Conservation (phyloP, 805 yeast genomes). For the Candida peoriensis region DNA sequence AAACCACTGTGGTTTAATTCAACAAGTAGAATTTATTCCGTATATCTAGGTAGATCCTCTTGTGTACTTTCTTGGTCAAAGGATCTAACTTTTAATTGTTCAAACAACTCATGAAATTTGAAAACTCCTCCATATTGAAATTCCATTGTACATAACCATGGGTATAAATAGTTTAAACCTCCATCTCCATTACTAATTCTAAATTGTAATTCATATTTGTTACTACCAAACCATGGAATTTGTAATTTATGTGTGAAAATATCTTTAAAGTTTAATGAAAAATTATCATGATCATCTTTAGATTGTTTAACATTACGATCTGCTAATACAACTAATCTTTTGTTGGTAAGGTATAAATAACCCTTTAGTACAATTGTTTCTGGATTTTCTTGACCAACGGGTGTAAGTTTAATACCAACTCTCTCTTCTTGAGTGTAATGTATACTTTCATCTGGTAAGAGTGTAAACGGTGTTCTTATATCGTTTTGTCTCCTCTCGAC, state of each 20-base stretch:
- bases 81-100: conserved; percentile 28
- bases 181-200: conserved; percentile 28
- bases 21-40: too few species aligned
- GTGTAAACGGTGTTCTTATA: conserved; percentile 18
- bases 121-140: conserved; percentile 47
- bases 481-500: conserved; percentile 16
- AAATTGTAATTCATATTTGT: conserved; percentile 41
- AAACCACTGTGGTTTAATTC: too few species aligned
- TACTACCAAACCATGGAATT: conserved; percentile 52
- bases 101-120: conserved; percentile 33
- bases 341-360: conserved; percentile 35
- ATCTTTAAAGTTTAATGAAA: conserved; percentile 32
- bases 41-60: conserved; percentile 42
- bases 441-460: conserved; percentile 22
- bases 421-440: conserved; percentile 15
- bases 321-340: conserved; percentile 34
- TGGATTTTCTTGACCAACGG: conserved; percentile 19
- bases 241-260: conserved; percentile 32
- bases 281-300: conserved; percentile 23
- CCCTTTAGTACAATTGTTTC: conserved; percentile 28
- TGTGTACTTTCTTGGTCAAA: conserved; percentile 36
- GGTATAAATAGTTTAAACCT: conserved; percentile 31
- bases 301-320: background rate
- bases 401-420: conserved; percentile 11
- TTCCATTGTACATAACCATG: conserved; percentile 32